Conservation (phyloP, 129 eudicot species). For the Apium graveolens region DNA sequence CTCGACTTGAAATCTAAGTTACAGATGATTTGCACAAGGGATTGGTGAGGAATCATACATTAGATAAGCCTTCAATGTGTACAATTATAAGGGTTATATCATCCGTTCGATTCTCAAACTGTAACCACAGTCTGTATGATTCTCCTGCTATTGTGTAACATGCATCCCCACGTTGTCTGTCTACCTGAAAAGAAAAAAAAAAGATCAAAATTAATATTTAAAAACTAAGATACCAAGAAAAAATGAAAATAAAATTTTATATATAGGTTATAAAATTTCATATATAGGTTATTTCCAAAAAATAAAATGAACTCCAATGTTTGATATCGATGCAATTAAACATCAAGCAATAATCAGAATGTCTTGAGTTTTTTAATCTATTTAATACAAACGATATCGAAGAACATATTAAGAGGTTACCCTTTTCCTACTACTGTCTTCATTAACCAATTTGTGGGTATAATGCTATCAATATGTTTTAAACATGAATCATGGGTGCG, state of each 20-base stretch:
- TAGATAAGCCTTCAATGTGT: conserved; percentile 61
- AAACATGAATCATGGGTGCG: too few species aligned
- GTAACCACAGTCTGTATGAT: conserved; percentile 88
- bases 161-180: conserved; percentile 70
- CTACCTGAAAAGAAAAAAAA: conserved; percentile 41
- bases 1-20: not conserved
- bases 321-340: too few species aligned
- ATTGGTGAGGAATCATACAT: conserved; percentile 32
- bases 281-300: too few species aligned
- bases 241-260: too few species aligned
- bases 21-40: not conserved
- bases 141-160: conserved; percentile 78
- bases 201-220: too few species aligned
- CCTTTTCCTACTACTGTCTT: too few species aligned
- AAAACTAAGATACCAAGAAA: too few species aligned
- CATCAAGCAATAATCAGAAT: not conserved
- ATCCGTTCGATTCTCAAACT: conserved; percentile 89
- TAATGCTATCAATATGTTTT: too few species aligned
- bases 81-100: conserved; percentile 86
- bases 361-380: too few species aligned
- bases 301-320: not conserved
- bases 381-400: not conserved
- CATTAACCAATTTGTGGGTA: too few species aligned
- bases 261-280: too few species aligned
- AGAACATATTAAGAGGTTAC: too few species aligned